These are phyloP conservation scores for Aphanoascus verrucosus DNA, from an alignment of 2,329 filamentous ascomycete species.

Conservation along the genomic window DNA sequence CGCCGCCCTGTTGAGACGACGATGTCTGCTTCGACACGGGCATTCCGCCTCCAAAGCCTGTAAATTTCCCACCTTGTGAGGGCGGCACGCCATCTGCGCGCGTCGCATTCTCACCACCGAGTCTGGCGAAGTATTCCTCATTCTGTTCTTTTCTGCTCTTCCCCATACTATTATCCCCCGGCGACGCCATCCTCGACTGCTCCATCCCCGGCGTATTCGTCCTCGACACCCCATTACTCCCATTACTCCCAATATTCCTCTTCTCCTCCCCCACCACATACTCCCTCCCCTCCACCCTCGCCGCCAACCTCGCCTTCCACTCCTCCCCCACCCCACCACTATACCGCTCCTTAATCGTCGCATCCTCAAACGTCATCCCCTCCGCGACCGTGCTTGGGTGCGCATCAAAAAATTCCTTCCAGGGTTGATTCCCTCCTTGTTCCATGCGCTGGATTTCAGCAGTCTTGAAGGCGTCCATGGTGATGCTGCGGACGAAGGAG, in stretches of 20 bases:
- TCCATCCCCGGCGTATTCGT: conserved; percentile 27
- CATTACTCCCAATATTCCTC: conserved; percentile 20
- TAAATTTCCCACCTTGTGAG: conserved; percentile 84
- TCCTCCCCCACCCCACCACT: conserved; percentile 84
- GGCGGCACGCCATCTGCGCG: conserved; percentile 66
- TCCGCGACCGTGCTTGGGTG: conserved; percentile 56
- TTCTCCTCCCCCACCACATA: conserved; percentile 65
- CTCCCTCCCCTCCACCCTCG: conserved; percentile 77
- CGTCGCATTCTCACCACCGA: conserved; percentile 72
- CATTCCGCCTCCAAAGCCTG: conserved; percentile 75
- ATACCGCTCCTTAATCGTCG: conserved; percentile 82
- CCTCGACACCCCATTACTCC: conserved; percentile 28
- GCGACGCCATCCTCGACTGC: no score
- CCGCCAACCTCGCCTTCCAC: conserved; percentile 80
- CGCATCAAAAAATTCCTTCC: conserved; percentile 75
- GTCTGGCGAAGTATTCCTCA: conserved; percentile 78
- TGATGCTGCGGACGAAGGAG: conserved; percentile 93
- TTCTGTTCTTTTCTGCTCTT: conserved; percentile 55
- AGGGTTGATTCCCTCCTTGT: conserved; percentile 76
- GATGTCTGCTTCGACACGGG: conserved; percentile 37
- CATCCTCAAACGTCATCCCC: conserved; percentile 68
- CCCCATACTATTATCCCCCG: conserved; percentile 20
- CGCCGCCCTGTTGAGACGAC: conserved; percentile 18
- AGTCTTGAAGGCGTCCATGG: conserved; percentile 96
- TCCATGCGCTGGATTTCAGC: conserved; percentile 91